phyloP scores from a whole-genome alignment of 345 rosid genomes.

The Bruguiera parviflora region DNA sequence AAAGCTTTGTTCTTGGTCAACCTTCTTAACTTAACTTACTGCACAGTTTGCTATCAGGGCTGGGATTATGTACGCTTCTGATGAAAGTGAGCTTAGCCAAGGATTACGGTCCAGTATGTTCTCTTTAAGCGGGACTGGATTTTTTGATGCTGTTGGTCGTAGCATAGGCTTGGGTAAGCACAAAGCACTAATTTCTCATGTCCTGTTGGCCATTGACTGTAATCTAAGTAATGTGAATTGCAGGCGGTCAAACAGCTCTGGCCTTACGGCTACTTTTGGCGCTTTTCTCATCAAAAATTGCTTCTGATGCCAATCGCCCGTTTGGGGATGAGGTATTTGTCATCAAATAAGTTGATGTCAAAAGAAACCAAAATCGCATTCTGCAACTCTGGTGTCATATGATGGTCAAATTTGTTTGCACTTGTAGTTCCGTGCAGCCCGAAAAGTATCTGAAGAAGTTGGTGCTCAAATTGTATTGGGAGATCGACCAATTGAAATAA shows the following conservation, averaged over 20 bases:
- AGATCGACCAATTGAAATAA: conserved; percentile 84
- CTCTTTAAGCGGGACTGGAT: conserved; percentile 75
- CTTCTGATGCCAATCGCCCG: conserved; percentile 65
- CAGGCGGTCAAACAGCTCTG: conserved; percentile 61
- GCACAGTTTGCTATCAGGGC: conserved; percentile 79
- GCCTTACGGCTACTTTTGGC: conserved; percentile 83
- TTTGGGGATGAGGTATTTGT: conserved; percentile 77
- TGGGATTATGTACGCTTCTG: conserved; percentile 83
- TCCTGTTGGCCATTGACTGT: neutral
- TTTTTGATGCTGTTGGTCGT: conserved; percentile 78
- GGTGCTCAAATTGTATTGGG: conserved; percentile 91
- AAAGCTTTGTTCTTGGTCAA: too few relatives aligned
- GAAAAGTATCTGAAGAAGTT: conserved; percentile 69
- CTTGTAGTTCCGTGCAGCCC: conserved; percentile 80
- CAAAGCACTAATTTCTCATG: neutral
- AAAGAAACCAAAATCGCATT: too few relatives aligned
- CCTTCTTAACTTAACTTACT: conserved; percentile 32
- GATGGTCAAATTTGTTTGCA: neutral
- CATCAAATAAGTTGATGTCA: neutral
- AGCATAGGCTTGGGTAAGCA: conserved; percentile 74
- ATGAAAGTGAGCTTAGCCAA: conserved; percentile 41
- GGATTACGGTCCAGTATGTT: conserved; percentile 50
- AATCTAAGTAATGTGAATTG: too few relatives aligned
- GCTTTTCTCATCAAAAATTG: conserved; percentile 72
- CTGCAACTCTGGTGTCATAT: neutral